These are phyloP conservation scores for Nitzschia sp. DNA, from an alignment of 108 stramenopile genomes.

Conservation along the genomic window DNA sequence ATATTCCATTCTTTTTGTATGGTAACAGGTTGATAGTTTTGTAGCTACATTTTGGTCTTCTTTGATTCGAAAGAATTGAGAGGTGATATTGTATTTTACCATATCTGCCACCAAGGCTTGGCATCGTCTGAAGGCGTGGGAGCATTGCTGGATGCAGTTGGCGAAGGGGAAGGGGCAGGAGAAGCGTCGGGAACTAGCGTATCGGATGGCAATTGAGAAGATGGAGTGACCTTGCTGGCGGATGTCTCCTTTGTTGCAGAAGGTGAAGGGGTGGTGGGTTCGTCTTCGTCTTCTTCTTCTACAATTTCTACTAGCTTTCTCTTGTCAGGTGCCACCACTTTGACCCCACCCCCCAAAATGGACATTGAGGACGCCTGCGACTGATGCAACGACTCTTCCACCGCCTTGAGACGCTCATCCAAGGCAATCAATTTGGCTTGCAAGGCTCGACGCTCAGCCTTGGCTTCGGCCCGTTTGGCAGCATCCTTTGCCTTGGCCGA, in stretches of 20 bases:
- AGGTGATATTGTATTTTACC: background rate
- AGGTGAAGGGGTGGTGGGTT: background rate
- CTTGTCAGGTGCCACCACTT: conserved; percentile 50
- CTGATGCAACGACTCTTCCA: conserved; percentile 50
- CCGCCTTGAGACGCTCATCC: conserved; percentile 63
- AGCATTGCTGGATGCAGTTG: background rate
- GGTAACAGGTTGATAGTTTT: too few species aligned
- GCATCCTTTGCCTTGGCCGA: conserved; percentile 57
- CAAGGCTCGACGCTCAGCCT: conserved; percentile 44
- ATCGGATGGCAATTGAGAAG: background rate
- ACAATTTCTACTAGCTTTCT: conserved; percentile 40
- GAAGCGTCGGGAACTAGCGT: too few species aligned
- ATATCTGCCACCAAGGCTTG: conserved; percentile 22
- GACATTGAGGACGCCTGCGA: conserved; percentile 25
- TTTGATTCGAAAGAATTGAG: too few species aligned
- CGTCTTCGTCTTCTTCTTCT: conserved; percentile 38
- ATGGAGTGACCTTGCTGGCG: background rate
- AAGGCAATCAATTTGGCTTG: conserved; percentile 67
- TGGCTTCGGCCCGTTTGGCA: conserved; percentile 45
- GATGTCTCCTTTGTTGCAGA: background rate
- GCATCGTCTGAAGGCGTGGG: background rate
- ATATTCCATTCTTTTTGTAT: background rate
- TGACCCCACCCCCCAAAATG: conserved; percentile 24
- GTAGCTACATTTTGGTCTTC: too few species aligned
- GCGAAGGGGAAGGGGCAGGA: background rate